phyloP scores from a whole-genome alignment of 2,329 filamentous ascomycete species.

The Botrytis paeoniae region DNA sequence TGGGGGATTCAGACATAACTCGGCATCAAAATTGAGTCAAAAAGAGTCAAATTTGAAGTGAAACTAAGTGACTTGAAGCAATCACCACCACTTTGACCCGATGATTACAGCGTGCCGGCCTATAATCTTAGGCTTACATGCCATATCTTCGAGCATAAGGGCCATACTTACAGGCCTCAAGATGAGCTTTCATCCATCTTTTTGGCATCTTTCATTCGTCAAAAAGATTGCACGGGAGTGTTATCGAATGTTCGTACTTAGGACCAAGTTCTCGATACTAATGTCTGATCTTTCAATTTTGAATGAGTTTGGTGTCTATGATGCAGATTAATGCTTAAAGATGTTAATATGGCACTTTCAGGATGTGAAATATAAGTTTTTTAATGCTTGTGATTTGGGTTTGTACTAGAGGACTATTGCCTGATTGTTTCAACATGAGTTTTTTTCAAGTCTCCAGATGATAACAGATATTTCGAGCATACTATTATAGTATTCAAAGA shows the following conservation, averaged over 20 bases:
- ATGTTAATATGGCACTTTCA: not conserved
- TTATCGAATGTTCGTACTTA: not conserved
- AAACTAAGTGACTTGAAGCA: too few relatives aligned
- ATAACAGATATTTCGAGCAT: not conserved
- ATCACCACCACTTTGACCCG: not conserved
- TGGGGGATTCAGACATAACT: too few relatives aligned
- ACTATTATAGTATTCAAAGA: accelerated
- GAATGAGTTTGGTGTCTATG: accelerated
- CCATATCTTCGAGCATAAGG: accelerated
- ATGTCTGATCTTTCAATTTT: not conserved
- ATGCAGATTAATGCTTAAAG: accelerated
- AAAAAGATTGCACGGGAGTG: not conserved
- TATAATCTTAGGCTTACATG: accelerated
- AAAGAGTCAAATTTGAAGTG: accelerated
- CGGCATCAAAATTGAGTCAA: too few relatives aligned
- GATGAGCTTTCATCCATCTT: not conserved
- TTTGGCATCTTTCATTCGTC: not conserved
- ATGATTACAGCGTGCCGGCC: not conserved
- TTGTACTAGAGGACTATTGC: accelerated
- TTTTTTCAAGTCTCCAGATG: accelerated
- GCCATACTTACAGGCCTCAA: not conserved
- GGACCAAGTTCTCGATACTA: accelerated
- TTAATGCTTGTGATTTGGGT: accelerated
- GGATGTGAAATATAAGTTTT: not conserved
- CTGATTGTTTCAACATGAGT: not conserved